A percentile compares a stretch with the other conserved stretches of the same genome.
phyloP scores from a whole-genome alignment of 345 rosid genomes.

The sweet orange (Citrus sinensis) region DVS_A1.0 CM039168.1:29571501-29572000 shows the following conservation, averaged over 20 bases:
- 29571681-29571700: background rate
- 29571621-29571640: background rate
- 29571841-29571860: conserved; percentile 50
- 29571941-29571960: background rate
- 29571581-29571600: background rate
- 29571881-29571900: conserved; percentile 78
- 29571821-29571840: conserved; percentile 10
- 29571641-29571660: background rate
- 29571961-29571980: background rate
- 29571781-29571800: background rate
- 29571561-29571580: background rate
- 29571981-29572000: background rate
- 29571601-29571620: background rate
- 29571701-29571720: background rate
- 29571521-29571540: no score
- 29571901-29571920: conserved; percentile 45
- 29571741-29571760: background rate
- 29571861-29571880: conserved; percentile 74
- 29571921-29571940: background rate
- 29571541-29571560: background rate
- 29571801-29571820: background rate
- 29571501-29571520: no score
- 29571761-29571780: background rate
- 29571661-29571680: background rate
- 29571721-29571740: background rate